Base-by-base conservation (phyloP, 2,329 filamentous ascomycete genomes). In the Rugonectria rugulosa region DNA sequence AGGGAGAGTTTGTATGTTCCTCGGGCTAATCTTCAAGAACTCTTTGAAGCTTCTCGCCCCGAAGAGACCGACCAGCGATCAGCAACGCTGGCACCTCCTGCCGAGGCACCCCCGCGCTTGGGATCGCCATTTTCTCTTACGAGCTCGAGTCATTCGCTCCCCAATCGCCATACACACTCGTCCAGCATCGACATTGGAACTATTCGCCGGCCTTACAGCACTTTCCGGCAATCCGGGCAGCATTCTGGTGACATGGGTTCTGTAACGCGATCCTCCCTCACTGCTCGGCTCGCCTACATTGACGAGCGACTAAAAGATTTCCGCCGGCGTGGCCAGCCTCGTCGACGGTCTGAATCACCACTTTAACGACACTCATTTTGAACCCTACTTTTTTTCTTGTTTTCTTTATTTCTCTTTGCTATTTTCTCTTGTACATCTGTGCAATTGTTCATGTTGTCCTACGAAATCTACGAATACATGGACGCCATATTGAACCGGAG, bases 101-200 rank as follows among this genome's bases (percentile, higher is more conserved):
- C 69, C 1, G 69, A 69, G 3, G 73, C 73, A 2, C 79, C 78
- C 34, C 75, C 78, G 12, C 79, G 84, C 6, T 76, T 88, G 4
- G 83, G 85, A 24, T 88, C 85, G 5, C 85, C 85, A 0, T 88
- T 88, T 59, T 73, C 78, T 7, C 76, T 76, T 27, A 68, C 76
- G 9, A 75, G 70, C 51, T 76, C 80, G 11, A 85, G 81, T 69
- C 79, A 84, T 64, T 87, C 85, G 40, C 85, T 87, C 59, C 85
- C 86, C n/a, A 83, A 82, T 54, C 79, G 85, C 34, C 69, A 81
- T 24, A 79, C 77, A 26, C 79, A 80, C 60, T 75, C 78, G 3
- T 71, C 74, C 11, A 75, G 73, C 34, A 73, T 83, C 27, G 78
- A 81, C 42, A 63, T 78, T 44, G 74, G 75, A 17, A 70, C 76